Conservation (phyloP, 805 yeast genomes). For the Ogataea saltuana region DNA sequence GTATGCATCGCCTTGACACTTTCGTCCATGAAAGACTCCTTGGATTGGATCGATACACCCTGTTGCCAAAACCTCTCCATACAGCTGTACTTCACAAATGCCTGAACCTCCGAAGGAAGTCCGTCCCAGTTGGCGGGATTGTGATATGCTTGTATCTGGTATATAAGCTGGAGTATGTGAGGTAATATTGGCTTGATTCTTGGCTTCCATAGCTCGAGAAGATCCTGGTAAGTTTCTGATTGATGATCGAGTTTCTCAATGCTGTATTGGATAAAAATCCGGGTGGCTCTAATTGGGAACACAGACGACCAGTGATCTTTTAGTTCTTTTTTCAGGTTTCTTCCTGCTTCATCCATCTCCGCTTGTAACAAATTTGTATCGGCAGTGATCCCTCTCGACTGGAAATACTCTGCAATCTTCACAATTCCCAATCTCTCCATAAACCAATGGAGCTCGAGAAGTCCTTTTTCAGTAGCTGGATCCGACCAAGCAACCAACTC, state of each 20-base stretch:
- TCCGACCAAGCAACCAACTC: slow-evolving; percentile 92
- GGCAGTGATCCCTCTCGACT: slow-evolving; percentile 76
- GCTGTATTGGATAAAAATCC: slow-evolving; percentile 92
- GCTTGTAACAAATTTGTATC: slow-evolving; percentile 72
- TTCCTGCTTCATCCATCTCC: slow-evolving; percentile 88
- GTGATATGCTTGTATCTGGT: slow-evolving; percentile 92
- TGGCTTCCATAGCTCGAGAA: slow-evolving; percentile 86
- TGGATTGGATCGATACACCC: slow-evolving; percentile 91
- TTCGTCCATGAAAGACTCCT: slow-evolving; percentile 92
- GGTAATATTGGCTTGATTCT: slow-evolving; percentile 90
- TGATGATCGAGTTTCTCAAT: slow-evolving; percentile 86
- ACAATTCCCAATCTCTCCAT: slow-evolving; percentile 97
- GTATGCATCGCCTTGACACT: slow-evolving; percentile 93
- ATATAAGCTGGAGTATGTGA: slow-evolving; percentile 79
- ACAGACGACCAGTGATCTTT: slow-evolving; percentile 92
- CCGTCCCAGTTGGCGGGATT: slow-evolving; percentile 90
- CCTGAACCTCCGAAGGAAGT: slow-evolving; percentile 84
- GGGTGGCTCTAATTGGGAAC: slow-evolving; percentile 93
- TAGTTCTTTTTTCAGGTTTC: slow-evolving; percentile 67
- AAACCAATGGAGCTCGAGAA: slow-evolving; percentile 91
- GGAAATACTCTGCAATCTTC: slow-evolving; percentile 87
- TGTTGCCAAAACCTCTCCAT: slow-evolving; percentile 98
- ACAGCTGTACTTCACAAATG: slow-evolving; percentile 86
- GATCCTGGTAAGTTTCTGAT: slow-evolving; percentile 67
- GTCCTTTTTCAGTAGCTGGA: slow-evolving; percentile 84